Evolutionary conservation across 2,329 filamentous ascomycete genomes (phyloP).

Genomic region (Calonectria honghensis): DNA sequence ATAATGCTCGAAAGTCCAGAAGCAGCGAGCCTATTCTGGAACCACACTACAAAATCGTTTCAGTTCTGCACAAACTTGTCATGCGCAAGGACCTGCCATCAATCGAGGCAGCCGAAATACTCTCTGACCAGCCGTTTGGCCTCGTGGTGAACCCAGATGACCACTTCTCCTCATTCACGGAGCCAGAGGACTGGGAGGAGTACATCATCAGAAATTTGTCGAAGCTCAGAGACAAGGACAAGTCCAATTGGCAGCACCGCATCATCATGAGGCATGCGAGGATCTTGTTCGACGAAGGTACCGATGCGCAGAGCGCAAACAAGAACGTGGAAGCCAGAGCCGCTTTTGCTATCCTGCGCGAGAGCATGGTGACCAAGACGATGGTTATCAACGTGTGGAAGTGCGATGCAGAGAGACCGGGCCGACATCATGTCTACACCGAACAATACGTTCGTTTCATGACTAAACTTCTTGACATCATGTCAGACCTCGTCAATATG

Average conservation of each 20-base stretch:
- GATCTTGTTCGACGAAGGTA: constrained; percentile 71
- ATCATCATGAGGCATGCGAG: constrained; percentile 85
- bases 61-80: constrained; percentile 88
- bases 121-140: constrained; percentile 74
- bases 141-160: constrained; percentile 59
- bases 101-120: constrained; percentile 70
- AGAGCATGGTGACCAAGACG: constrained; percentile 90
- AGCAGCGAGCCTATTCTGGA: constrained; percentile 87
- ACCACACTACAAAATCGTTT: constrained; percentile 93
- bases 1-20: constrained; percentile 72
- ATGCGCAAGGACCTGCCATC: constrained; percentile 68
- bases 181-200: constrained; percentile 76
- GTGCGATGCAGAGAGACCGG: constrained; percentile 88
- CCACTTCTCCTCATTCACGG: constrained; percentile 59
- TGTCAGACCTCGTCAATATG: constrained; percentile 84
- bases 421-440: constrained; percentile 94
- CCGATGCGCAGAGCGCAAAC: constrained; percentile 63
- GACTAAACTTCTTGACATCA: constrained; percentile 82
- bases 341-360: constrained; percentile 84
- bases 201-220: constrained; percentile 72
- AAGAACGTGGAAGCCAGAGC: constrained; percentile 81
- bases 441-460: constrained; percentile 91
- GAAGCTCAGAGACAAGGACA: constrained; percentile 82
- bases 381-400: constrained; percentile 98
- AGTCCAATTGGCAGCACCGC: constrained; percentile 96